Conservation (phyloP, 2,329 filamentous ascomycete species). For the Cercospora sesami region DNA sequence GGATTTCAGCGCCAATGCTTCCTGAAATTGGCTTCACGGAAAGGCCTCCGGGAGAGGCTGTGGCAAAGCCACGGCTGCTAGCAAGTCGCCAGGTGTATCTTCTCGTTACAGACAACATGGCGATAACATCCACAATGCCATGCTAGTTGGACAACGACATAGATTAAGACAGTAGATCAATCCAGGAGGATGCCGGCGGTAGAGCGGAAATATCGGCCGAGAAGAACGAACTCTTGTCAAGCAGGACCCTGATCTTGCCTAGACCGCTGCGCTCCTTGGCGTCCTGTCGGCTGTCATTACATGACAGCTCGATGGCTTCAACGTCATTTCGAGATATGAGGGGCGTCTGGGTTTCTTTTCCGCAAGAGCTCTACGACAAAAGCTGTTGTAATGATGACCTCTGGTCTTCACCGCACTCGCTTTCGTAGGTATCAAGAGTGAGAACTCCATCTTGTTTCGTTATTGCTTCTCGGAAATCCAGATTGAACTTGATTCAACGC, state of each 20-base stretch:
- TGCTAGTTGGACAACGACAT: neutral
- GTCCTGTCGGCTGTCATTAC: neutral
- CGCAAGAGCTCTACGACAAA: neutral
- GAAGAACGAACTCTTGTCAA: neutral
- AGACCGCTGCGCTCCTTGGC: neutral
- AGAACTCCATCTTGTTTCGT: neutral
- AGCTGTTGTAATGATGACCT: neutral
- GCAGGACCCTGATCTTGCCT: neutral
- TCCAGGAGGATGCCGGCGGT: neutral
- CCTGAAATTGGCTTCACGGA: slow-evolving; percentile 20
- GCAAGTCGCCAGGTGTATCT: neutral
- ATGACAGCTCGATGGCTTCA: neutral
- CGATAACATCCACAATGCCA: neutral
- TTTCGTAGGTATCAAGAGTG: neutral
- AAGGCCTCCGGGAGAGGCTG: neutral
- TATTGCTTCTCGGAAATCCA: neutral
- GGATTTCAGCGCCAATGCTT: slow-evolving; percentile 67
- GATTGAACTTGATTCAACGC: neutral
- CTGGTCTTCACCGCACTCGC: neutral
- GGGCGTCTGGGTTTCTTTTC: neutral
- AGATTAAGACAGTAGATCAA: neutral
- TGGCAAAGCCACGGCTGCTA: neutral
- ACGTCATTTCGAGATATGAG: neutral
- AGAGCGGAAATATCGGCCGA: neutral
- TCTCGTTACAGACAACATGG: neutral